phyloP scores from a whole-genome alignment of 495 filamentous ascomycete genomes.

The Trichocladium uniseriatum region DNA sequence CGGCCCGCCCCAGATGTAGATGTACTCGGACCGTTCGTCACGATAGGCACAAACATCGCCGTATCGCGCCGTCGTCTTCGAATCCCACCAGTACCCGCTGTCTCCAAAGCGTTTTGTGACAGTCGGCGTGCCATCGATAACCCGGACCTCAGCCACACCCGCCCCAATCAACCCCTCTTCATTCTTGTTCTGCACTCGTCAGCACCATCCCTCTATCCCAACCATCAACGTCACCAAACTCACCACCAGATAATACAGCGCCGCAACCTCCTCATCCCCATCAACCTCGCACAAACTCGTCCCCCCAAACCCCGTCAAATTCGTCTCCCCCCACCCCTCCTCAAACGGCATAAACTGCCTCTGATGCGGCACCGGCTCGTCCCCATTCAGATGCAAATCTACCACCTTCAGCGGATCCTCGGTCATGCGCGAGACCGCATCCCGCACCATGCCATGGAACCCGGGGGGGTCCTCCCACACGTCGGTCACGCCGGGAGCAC shows the following conservation, averaged over 20 bases:
- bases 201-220: neutral
- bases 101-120: conserved; percentile 25
- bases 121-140: conserved; percentile 25
- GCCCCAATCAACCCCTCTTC: conserved; percentile 24
- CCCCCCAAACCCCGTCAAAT: conserved; percentile 27
- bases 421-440: conserved; percentile 23
- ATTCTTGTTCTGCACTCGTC: conserved; percentile 22
- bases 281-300: conserved; percentile 28
- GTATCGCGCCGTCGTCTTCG: conserved; percentile 18
- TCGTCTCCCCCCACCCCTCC: conserved; percentile 26
- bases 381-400: conserved; percentile 24
- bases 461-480: conserved; percentile 15
- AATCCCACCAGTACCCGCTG: conserved; percentile 29
- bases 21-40: conserved; percentile 26
- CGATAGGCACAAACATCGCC: conserved; percentile 30
- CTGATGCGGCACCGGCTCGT: conserved; percentile 25
- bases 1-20: conserved; percentile 29
- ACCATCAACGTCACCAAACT: neutral
- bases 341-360: conserved; percentile 28
- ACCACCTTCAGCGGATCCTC: conserved; percentile 25
- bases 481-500: conserved; percentile 23
- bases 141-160: conserved; percentile 25
- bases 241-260: conserved; percentile 27
- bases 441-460: conserved; percentile 32
- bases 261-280: conserved; percentile 6